Conservation (phyloP, 805 yeast species). For the Yarrowia sp. region DNA sequence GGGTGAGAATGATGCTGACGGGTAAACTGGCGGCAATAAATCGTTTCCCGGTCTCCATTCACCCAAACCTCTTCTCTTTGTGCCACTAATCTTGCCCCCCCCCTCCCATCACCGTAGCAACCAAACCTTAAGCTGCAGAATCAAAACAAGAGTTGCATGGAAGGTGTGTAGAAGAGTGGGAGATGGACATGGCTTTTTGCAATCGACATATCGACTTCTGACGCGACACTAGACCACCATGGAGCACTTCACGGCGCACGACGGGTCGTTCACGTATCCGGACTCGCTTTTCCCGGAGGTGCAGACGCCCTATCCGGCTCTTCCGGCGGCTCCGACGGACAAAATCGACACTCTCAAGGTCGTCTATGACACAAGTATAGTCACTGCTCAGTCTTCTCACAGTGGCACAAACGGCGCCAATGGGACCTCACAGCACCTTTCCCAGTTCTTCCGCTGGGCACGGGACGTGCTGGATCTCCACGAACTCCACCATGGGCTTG, state of each 20-base stretch:
- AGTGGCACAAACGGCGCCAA: background rate
- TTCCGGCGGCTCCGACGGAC: conserved; percentile 43
- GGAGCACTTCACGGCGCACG: conserved; percentile 27
- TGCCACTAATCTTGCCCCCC: background rate
- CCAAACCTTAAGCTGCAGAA: conserved; percentile 2
- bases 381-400: conserved; percentile 23
- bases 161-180: conserved; percentile 29
- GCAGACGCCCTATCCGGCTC: conserved; percentile 45
- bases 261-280: conserved; percentile 47
- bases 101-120: background rate
- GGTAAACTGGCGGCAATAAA: no score
- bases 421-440: conserved; percentile 18
- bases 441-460: conserved; percentile 48
- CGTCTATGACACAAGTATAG: conserved; percentile 39
- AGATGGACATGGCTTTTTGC: conserved; percentile 5
- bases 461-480: conserved; percentile 46
- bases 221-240: conserved; percentile 3
- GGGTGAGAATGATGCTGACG: no score
- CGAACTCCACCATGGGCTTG: conserved; percentile 47
- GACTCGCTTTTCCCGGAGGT: conserved; percentile 48
- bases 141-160: conserved; percentile 32
- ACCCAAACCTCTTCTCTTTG: no score
- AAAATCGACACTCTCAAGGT: conserved; percentile 41
- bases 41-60: no score
- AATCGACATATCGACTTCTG: background rate